Evolutionary conservation across 1,139 yeast species (phyloP).

Genomic region (Hemisphaericaspora subhashii): DNA sequence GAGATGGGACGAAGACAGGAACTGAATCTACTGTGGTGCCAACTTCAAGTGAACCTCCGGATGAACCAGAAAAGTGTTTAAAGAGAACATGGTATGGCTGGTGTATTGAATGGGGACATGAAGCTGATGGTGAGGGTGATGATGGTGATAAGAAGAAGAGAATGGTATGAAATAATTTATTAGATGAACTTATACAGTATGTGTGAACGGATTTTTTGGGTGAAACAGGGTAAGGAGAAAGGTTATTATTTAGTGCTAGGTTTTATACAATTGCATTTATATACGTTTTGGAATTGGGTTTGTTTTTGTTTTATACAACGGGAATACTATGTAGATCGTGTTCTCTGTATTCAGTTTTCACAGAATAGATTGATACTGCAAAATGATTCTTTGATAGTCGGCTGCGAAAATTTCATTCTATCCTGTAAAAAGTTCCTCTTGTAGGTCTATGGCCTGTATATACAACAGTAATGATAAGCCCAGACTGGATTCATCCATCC

Average conservation of each 20-base stretch:
- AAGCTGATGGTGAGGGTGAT: constrained; percentile 12
- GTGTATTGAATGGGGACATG: constrained; percentile 41
- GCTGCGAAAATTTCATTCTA: no score
- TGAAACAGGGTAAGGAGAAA: neutral
- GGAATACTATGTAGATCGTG: no score
- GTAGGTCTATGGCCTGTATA: no score
- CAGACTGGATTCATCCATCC: no score
- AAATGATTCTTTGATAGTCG: no score
- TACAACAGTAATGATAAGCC: no score
- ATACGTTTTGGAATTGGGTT: no score
- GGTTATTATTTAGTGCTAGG: neutral
- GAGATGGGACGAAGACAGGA: neutral
- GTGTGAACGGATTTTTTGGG: neutral
- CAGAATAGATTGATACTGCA: no score
- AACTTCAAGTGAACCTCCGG: neutral
- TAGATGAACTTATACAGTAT: neutral
- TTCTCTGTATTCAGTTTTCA: no score
- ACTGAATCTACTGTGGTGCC: neutral
- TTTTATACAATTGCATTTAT: no score
- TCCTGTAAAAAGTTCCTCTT: no score
- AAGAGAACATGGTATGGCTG: constrained; percentile 50
- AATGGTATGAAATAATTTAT: neutral
- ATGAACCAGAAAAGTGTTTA: constrained; percentile 35
- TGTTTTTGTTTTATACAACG: no score
- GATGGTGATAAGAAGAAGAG: neutral